Evolutionary conservation across 116 monocot genomes (phyloP), one percentile per base, ranked within the genome.

Genomic region (Iris pallida): DNA sequence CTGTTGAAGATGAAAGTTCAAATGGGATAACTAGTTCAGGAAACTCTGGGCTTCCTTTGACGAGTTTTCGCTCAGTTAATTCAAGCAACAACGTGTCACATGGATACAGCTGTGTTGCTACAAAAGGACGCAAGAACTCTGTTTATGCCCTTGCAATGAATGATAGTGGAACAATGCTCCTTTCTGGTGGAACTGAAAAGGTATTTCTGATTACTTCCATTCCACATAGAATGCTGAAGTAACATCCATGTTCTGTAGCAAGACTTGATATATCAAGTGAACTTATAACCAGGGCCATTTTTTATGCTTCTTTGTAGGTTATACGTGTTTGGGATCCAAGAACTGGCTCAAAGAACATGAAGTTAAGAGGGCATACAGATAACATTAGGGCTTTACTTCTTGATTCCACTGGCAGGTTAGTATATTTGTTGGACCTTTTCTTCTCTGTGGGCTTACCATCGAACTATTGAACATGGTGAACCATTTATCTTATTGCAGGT

Each of bases 111-210:
- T 90, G 87, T 57, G 64, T 87, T 70, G 43, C 82, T 20, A 90
- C 85, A 61, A 90, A 88, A 77, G 94, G 90, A 4, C 90, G 90
- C 59, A 94, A 94, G 64, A 83, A 90, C 57, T 94, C 94, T 51
- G 94, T 94, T 45, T 94, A 94, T 94, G 90, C 94, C 17, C 69
- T 94, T 18, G 90, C 94, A 48, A 94, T 94, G 94, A 94, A 87
- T 80, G 85, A 90, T 59, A 79, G 65, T 47, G 94, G 94, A 55
- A 90, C 73, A 20, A 30, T 90, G 63, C 87, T 94, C 68, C 88
- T 90, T 45, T 94, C 94, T 79, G 94, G 94, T 43, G 94, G 94
- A 68, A 94, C 94, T 51, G 94, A 94, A 71, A 94, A 94, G 85
- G 94, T 79, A 71, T 5, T 8, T 18, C 46, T 64, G 42, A 16